These are phyloP conservation scores for Bacidia gigantensis DNA, from an alignment of 495 filamentous ascomycete genomes.

Conservation along the genomic window DNA sequence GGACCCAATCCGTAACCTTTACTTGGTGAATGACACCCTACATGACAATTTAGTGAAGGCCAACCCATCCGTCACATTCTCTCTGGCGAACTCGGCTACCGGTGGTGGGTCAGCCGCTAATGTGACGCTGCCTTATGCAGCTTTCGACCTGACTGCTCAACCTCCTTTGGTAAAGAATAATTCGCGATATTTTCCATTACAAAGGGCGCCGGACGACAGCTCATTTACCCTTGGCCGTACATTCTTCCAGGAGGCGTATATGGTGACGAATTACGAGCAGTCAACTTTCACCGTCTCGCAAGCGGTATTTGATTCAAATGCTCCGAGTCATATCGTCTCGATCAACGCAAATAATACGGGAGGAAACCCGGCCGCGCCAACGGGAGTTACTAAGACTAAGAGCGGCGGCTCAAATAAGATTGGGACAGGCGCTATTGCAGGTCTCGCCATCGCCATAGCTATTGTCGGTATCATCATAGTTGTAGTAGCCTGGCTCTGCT, in stretches of 20 bases:
- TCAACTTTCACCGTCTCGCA: constrained; percentile 17
- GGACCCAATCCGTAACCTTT: constrained; percentile 31
- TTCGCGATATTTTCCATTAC: constrained; percentile 38
- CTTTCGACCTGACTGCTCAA: constrained; percentile 35
- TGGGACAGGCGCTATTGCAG: constrained; percentile 13
- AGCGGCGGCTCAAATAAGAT: constrained; percentile 6
- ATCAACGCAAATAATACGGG: constrained; percentile 7
- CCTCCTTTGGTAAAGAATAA: constrained; percentile 25
- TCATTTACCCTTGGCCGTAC: constrained; percentile 41
- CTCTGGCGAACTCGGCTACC: constrained; percentile 28
- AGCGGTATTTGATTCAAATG: constrained; percentile 10
- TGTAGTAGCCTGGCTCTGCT: constrained; percentile 7
- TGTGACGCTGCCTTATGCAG: constrained; percentile 38
- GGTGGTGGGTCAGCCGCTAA: constrained; percentile 29
- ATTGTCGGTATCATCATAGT: constrained; percentile 10
- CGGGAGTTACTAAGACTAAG: constrained; percentile 4
- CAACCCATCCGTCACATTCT: constrained; percentile 36
- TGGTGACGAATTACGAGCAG: constrained; percentile 17
- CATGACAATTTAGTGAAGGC: constrained; percentile 28
- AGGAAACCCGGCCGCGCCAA: background rate
- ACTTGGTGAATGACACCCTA: constrained; percentile 36
- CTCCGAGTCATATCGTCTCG: constrained; percentile 12
- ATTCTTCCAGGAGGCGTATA: constrained; percentile 41
- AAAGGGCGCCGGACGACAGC: constrained; percentile 30
- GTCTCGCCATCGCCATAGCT: constrained; percentile 13